phyloP scores from a whole-genome alignment of 2,329 filamentous ascomycete species.

The Pseudodiploospora longispora region DNA sequence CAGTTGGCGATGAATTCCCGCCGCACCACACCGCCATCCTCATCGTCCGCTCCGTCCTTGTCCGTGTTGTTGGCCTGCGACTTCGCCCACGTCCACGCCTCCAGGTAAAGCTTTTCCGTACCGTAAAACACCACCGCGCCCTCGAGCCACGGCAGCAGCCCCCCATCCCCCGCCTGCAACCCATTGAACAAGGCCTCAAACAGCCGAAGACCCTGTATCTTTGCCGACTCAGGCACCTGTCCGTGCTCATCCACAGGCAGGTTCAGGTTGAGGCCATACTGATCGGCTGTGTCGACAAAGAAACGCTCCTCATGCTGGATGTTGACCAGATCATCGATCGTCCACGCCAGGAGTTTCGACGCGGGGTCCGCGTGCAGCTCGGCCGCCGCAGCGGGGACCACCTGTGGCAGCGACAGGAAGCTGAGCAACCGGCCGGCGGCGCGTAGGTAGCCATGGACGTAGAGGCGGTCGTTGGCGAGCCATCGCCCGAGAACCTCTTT shows the following conservation, averaged over 20 bases:
- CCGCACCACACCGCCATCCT: slow-evolving; percentile 55
- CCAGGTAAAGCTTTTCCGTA: slow-evolving; percentile 57
- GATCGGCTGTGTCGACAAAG: slow-evolving; percentile 54
- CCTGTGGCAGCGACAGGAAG: slow-evolving; percentile 46
- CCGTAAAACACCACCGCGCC: slow-evolving; percentile 65
- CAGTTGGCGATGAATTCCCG: slow-evolving; percentile 61
- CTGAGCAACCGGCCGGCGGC: slow-evolving; percentile 58
- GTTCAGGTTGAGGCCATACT: slow-evolving; percentile 48
- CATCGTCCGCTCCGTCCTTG: slow-evolving; percentile 30
- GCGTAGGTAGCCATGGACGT: slow-evolving; percentile 60
- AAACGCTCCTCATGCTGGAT: slow-evolving; percentile 59
- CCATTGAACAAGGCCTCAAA: slow-evolving; percentile 42
- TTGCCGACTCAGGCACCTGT: slow-evolving; percentile 19
- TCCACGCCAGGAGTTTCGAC: slow-evolving; percentile 52
- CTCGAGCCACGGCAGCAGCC: slow-evolving; percentile 48
- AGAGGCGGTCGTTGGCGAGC: slow-evolving; percentile 64
- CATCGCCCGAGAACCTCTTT: slow-evolving; percentile 51
- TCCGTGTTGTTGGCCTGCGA: slow-evolving; percentile 21
- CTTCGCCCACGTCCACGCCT: slow-evolving; percentile 48
- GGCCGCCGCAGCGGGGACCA: slow-evolving; percentile 5
- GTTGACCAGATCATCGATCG: slow-evolving; percentile 58
- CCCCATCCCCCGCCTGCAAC: too few species aligned
- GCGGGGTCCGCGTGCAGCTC: slow-evolving; percentile 38
- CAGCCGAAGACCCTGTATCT: slow-evolving; percentile 30
- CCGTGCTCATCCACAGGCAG: slow-evolving; percentile 16